phyloP scores from a whole-genome alignment of 192 early-diverging fungal species.

The Backusella westeae region DNA sequence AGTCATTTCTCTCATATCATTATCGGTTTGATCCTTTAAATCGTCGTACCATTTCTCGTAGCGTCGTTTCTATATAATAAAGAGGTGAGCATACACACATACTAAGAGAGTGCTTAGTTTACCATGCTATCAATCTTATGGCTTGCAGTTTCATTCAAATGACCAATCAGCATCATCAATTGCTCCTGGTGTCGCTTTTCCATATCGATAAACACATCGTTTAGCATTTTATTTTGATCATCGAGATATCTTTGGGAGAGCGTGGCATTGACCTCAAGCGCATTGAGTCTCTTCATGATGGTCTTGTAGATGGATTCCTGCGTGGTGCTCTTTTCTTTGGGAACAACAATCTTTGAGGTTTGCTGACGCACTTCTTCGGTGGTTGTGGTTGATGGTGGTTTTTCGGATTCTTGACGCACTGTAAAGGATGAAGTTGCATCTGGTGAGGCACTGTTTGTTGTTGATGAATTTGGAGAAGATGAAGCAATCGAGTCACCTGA shows the following conservation, averaged over 20 bases:
- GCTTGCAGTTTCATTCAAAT: conserved; percentile 63
- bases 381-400: not conserved
- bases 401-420: not conserved
- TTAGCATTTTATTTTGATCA: conserved; percentile 71
- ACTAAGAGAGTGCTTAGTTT: no score
- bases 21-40: conserved; percentile 38
- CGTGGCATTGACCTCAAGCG: conserved; percentile 80
- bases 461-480: not conserved
- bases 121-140: conserved; percentile 65
- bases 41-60: conserved; percentile 49
- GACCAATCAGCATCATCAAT: conserved; percentile 60
- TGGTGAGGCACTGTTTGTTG: not conserved
- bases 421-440: not conserved
- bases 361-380: not conserved
- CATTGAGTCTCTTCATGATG: conserved; percentile 79
- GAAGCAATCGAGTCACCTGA: not conserved
- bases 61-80: conserved; percentile 39
- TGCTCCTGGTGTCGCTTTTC: conserved; percentile 62
- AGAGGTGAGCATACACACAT: no score
- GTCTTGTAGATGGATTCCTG: conserved; percentile 91
- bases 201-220: conserved; percentile 57
- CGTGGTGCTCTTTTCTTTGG: conserved; percentile 21
- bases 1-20: conserved; percentile 39
- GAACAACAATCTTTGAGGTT: not conserved
- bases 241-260: conserved; percentile 73